Base-by-base conservation (phyloP, 805 yeast species). In the Trichomonascus vanleenenianus region DNA sequence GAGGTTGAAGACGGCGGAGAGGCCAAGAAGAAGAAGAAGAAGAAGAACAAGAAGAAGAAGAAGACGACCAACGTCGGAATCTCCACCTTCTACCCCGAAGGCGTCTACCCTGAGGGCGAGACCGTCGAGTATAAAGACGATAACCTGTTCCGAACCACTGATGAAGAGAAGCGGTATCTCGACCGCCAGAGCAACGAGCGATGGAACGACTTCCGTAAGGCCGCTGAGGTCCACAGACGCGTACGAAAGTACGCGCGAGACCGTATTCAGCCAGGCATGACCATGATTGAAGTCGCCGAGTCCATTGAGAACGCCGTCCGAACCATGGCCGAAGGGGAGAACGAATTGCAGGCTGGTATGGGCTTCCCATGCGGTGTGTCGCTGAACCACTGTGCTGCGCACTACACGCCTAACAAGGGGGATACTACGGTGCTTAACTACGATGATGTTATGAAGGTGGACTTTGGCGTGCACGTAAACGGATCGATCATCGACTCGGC, bases 331-430 rank as follows among this genome's bases (percentile, higher is more conserved):
- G 83, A 75, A 37, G 83, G 82, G 42, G 81, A 80, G 40, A 72
- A 70, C 44, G 73, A 76, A 27, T 72, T 75, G 50, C 60, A 61
- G 40, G 93, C 87, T 14, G 99, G 99, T 34, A 79, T 89, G 57
- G 99, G 97, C 4, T 93, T 93, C 74, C 99, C 99, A 42, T 88
- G 97, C n/a, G 99, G 99, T 48, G 75, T 93, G 34, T 86, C 96
- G 1, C 65, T 91, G 52, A 93, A 93, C 66, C 85, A 88, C 60
- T 82, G 87, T 60, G 99, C 99, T 20, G 98, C 98, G 0, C 99
- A 93, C 63, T 93, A 88, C 66, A 91, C 97, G 0, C 98, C 98
- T 11, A 93, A 93, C 67, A 83, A 91, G 3, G 96, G 96, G 10
- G 98, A 93, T 63, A 86, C 79, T 57, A 75, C 85, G 5, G 83